phyloP scores from a whole-genome alignment of 345 rosid genomes.

The Rhizophora mangle region DNA sequence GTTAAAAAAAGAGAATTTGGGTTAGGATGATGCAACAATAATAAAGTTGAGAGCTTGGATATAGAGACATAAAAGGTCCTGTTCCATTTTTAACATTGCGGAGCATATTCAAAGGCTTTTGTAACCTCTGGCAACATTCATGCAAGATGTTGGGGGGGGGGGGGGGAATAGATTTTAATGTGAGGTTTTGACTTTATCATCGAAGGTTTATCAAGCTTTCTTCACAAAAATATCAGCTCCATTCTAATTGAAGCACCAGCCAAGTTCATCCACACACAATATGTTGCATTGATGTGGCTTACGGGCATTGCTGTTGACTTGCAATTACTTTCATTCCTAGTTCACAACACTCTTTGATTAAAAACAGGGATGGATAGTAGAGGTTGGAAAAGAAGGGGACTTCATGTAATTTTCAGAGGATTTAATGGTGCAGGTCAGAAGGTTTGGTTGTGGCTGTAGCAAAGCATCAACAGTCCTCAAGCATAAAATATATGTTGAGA shows the following conservation, averaged over 20 bases:
- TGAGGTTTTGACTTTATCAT: too few relatives aligned
- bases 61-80: background rate
- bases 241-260: background rate
- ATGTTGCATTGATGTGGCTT: background rate
- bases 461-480: background rate
- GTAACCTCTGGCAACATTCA: too few relatives aligned
- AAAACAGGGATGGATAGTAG: background rate
- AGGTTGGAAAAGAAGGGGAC: background rate
- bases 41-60: background rate
- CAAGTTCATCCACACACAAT: background rate
- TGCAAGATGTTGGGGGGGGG: too few relatives aligned
- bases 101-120: background rate
- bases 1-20: conserved; percentile 15
- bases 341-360: background rate
- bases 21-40: conserved; percentile 3
- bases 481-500: background rate
- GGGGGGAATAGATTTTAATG: too few relatives aligned
- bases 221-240: background rate
- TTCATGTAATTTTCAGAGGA: too few relatives aligned
- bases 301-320: background rate
- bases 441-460: background rate
- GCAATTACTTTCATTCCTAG: background rate
- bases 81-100: background rate
- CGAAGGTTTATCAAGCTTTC: background rate
- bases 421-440: background rate